Evolutionary conservation across 441 rosid species (phyloP).

Genomic region (Aleurites moluccanus): DNA sequence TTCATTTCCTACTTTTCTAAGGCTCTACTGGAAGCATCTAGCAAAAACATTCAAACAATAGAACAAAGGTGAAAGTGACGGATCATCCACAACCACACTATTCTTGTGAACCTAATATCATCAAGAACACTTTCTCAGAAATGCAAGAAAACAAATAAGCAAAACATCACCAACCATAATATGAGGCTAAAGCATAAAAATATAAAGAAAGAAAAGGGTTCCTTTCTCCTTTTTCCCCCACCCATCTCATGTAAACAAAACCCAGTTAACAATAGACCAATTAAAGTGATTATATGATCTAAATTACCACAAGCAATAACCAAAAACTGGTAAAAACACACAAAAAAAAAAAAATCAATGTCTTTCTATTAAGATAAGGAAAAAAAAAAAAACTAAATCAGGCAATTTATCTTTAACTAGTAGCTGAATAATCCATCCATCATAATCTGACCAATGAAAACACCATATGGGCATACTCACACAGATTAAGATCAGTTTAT

Average conservation of each 20-base stretch:
- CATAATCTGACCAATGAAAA: conserved; percentile 9
- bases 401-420: conserved; percentile 8
- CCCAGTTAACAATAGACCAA: background rate
- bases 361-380: background rate
- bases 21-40: background rate
- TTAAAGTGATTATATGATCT: background rate
- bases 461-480: conserved; percentile 17
- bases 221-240: background rate
- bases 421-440: conserved; percentile 17
- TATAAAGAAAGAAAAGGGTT: background rate
- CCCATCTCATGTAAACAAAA: background rate
- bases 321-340: background rate
- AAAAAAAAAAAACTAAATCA: background rate
- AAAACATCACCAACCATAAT: background rate
- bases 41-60: background rate
- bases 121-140: background rate
- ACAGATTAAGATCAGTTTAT: conserved; percentile 39
- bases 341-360: background rate
- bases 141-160: background rate
- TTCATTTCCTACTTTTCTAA: background rate
- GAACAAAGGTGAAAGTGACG: background rate
- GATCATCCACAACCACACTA: background rate
- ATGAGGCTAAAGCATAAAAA: background rate
- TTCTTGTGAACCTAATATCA: background rate
- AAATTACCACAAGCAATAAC: background rate